Percentiles rank a stretch among this genome's conserved stretches.
phyloP scores from a whole-genome alignment of 768 basidiomycete species.

The Udeniomyces megalosporus region DNA sequence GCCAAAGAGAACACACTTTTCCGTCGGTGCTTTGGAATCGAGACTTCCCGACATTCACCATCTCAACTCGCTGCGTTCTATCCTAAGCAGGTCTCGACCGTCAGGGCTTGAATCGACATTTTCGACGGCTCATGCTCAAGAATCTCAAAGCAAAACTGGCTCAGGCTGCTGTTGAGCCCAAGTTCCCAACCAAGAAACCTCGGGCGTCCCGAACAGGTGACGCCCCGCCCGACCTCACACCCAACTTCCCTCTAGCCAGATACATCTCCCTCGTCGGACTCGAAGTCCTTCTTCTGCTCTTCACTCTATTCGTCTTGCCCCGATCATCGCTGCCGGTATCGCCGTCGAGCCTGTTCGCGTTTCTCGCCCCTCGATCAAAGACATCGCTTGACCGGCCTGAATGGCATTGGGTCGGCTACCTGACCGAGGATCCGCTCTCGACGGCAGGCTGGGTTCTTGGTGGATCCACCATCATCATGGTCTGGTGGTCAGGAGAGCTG shows the following conservation, averaged over 20 bases:
- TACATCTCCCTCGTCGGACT: constrained; percentile 46
- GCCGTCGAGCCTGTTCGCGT: constrained; percentile 31
- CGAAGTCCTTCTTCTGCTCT: constrained; percentile 48
- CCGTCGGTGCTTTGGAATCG: too few species aligned
- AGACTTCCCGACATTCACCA: too few species aligned
- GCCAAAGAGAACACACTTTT: too few species aligned
- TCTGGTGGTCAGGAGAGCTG: constrained; percentile 59
- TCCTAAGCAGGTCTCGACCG: too few species aligned
- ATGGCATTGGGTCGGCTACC: constrained; percentile 47
- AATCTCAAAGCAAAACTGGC: too few species aligned
- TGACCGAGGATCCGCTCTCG: constrained; percentile 45
- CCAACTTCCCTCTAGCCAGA: constrained; percentile 4
- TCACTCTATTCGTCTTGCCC: constrained; percentile 57
- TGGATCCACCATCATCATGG: constrained; percentile 39
- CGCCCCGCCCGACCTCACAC: background rate
- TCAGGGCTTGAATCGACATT: too few species aligned
- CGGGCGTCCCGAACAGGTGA: background rate
- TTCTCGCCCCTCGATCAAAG: constrained; percentile 4
- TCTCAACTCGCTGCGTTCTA: too few species aligned
- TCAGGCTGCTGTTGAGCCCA: background rate
- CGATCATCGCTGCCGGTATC: constrained; percentile 33
- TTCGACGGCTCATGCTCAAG: too few species aligned
- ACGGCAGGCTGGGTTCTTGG: constrained; percentile 45
- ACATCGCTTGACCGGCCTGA: constrained; percentile 38
- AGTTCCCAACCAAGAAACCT: background rate